A percentile compares a stretch with the other conserved stretches of the same genome.
Conservation (phyloP, 768 basidiomycete species). For the Rubroboletus satanas region DNA sequence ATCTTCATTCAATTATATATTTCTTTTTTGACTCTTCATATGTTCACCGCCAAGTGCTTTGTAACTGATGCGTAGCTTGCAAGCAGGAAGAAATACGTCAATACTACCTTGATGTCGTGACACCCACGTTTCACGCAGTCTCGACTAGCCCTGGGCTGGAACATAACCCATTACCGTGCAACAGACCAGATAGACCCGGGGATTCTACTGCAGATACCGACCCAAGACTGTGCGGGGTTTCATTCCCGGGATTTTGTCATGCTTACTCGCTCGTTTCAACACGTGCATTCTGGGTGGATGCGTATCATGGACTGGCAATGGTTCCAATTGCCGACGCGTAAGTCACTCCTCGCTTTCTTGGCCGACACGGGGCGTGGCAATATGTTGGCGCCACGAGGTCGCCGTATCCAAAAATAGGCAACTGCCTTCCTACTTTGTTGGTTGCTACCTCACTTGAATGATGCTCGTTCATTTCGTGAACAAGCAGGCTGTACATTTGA, state of each 20-base stretch:
- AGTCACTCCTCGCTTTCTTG: slow-evolving; percentile 27
- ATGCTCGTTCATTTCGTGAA: slow-evolving; percentile 16
- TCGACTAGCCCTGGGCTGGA: slow-evolving; percentile 6
- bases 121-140: slow-evolving; percentile 27
- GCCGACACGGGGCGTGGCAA: slow-evolving; percentile 5
- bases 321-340: slow-evolving; percentile 84
- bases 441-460: slow-evolving; percentile 13
- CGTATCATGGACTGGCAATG: slow-evolving; percentile 76
- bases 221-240: slow-evolving; percentile 11
- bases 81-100: slow-evolving; percentile 34
- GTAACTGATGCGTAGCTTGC: slow-evolving; percentile 18
- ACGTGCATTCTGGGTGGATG: slow-evolving; percentile 79
- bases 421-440: neutral
- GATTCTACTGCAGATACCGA: neutral
- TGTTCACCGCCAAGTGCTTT: slow-evolving; percentile 3
- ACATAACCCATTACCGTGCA: neutral
- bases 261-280: slow-evolving; percentile 68
- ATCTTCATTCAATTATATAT: slow-evolving; percentile 10
- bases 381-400: slow-evolving; percentile 15
- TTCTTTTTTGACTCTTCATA: slow-evolving; percentile 8
- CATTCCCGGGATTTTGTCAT: slow-evolving; percentile 30
- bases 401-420: slow-evolving; percentile 11
- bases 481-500: slow-evolving; percentile 8
- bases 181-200: neutral
- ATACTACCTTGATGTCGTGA: slow-evolving; percentile 29